Evolutionary conservation across 2,329 filamentous ascomycete genomes (phyloP).

Genomic region (Aspergillus ustus): DNA sequence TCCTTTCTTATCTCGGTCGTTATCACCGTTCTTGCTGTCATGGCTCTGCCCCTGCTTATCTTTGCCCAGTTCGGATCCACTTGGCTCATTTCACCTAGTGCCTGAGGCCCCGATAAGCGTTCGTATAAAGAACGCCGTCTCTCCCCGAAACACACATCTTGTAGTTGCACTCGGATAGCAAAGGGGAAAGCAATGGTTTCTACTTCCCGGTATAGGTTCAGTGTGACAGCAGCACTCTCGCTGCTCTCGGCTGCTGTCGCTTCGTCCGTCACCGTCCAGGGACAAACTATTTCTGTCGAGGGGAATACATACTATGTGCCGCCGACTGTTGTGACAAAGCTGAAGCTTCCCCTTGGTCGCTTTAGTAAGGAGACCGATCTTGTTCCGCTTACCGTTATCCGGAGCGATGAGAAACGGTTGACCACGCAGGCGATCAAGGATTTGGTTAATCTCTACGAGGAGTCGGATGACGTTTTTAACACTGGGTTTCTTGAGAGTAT

Average conservation of each 20-base stretch:
- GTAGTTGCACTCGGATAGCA: background rate
- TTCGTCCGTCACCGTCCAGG: background rate
- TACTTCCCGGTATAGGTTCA: background rate
- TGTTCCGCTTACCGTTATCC: constrained; percentile 1
- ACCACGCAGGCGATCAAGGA: background rate
- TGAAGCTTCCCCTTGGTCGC: background rate
- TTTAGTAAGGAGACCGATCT: background rate
- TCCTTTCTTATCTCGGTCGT: too few relatives aligned
- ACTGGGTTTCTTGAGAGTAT: constrained; percentile 1
- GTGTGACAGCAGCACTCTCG: background rate
- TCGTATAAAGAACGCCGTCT: background rate
- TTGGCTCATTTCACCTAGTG: background rate
- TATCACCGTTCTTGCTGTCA: too few relatives aligned
- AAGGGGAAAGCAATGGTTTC: background rate
- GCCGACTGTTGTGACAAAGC: background rate
- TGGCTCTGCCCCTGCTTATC: background rate
- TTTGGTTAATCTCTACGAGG: background rate
- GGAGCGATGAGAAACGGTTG: background rate
- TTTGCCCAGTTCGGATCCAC: background rate
- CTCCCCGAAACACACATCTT: background rate
- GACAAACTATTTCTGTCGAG: background rate
- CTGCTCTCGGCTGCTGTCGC: background rate
- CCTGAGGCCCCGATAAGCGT: background rate
- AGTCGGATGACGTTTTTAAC: constrained; percentile 2
- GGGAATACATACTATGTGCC: constrained; percentile 6